Evolutionary conservation across 176 grass and related monocot species (phyloP).

Genomic region (Oropetium thomaeum): DNA sequence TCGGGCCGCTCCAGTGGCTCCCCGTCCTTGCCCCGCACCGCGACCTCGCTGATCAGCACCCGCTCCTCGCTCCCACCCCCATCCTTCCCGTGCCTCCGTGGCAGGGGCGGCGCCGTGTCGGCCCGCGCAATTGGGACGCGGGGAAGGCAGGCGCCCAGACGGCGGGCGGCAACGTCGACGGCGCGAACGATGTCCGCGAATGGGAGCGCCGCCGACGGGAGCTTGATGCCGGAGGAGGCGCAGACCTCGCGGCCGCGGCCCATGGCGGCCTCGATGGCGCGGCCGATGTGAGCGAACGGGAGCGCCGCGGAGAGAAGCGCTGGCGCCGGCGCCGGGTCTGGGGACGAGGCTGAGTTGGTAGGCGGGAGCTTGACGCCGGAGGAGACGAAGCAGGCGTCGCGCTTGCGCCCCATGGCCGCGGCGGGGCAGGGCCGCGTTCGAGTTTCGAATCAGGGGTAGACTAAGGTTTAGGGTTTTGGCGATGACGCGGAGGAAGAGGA

Average conservation of each 20-base stretch:
- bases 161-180: slow-evolving; percentile 25
- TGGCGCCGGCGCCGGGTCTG: background rate
- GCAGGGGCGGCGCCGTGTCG: slow-evolving; percentile 12
- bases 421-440: background rate
- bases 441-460: background rate
- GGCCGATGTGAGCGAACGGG: slow-evolving; percentile 69
- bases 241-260: slow-evolving; percentile 27
- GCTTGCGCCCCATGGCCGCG: slow-evolving; percentile 21
- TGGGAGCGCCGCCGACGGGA: slow-evolving; percentile 46
- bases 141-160: slow-evolving; percentile 25
- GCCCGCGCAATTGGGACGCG: slow-evolving; percentile 28
- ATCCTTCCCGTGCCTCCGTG: slow-evolving; percentile 53
- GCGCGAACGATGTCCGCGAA: slow-evolving; percentile 70
- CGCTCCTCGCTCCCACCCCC: slow-evolving; percentile 57
- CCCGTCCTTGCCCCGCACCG: slow-evolving; percentile 78
- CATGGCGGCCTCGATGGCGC: slow-evolving; percentile 42
- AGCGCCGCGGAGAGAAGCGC: slow-evolving; percentile 54
- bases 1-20: slow-evolving; percentile 73
- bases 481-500: background rate
- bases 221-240: slow-evolving; percentile 57
- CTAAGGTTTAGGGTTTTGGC: slow-evolving; percentile 37
- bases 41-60: slow-evolving; percentile 84
- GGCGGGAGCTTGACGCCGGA: slow-evolving; percentile 53
- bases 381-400: slow-evolving; percentile 49
- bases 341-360: background rate